Conservation (phyloP, 805 yeast genomes). For the Zygotorulaspora danielsina region DNA sequence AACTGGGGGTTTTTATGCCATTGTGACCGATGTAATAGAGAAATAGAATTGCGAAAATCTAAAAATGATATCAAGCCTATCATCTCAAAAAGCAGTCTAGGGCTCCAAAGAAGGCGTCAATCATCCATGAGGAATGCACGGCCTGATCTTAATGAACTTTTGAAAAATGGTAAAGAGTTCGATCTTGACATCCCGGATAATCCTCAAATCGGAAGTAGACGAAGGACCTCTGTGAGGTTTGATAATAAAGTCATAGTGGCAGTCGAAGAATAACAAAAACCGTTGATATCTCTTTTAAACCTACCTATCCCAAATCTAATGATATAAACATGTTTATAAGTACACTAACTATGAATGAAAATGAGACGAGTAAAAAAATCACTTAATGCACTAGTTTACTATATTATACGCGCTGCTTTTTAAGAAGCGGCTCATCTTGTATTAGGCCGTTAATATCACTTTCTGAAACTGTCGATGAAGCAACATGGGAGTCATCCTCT, state of each 20-base stretch:
- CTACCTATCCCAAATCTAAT: constrained; percentile 3
- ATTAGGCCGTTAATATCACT: constrained; percentile 14
- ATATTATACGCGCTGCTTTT: constrained; percentile 16
- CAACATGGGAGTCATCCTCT: constrained; percentile 9
- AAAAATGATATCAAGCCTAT: background rate
- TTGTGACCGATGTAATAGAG: constrained; percentile 62
- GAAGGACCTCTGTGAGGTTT: constrained; percentile 64
- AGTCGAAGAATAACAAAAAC: constrained; percentile 29
- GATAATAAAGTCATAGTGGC: constrained; percentile 59
- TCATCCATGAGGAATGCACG: constrained; percentile 33
- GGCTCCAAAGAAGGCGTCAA: constrained; percentile 22
- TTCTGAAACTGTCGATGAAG: constrained; percentile 16
- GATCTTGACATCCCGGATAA: constrained; percentile 46
- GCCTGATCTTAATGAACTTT: constrained; percentile 46
- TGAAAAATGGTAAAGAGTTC: constrained; percentile 42
- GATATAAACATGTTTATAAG: constrained; percentile 1
- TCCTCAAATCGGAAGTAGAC: constrained; percentile 28
- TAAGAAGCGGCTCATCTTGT: constrained; percentile 17
- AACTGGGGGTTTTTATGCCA: constrained; percentile 78
- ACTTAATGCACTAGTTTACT: background rate
- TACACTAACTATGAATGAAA: background rate
- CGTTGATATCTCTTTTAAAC: constrained; percentile 3
- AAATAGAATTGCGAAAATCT: constrained; percentile 30
- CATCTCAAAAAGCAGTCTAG: background rate
- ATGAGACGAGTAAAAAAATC: constrained; percentile 2